Conservation (phyloP, 305 asterid genomes). For the Withania somnifera region DNA sequence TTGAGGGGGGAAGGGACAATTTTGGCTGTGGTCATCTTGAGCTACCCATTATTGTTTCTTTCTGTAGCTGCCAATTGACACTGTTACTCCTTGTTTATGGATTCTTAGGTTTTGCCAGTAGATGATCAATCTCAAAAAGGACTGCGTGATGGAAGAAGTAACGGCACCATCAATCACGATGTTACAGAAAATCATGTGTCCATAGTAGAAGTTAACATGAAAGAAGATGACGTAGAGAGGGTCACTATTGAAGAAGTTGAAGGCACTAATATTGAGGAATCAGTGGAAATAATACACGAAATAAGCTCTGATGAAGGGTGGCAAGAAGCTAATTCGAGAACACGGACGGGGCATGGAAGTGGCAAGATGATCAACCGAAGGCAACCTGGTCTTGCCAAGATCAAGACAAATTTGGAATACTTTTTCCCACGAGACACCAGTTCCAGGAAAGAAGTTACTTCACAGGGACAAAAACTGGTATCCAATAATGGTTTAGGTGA, state of each 20-base stretch:
- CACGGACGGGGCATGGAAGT: constrained; percentile 54
- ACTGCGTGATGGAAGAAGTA: constrained; percentile 37
- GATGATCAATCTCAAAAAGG: constrained; percentile 47
- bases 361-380: constrained; percentile 51
- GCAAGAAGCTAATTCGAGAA: constrained; percentile 90
- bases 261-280: constrained; percentile 16
- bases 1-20: neutral
- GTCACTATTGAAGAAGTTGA: constrained; percentile 24
- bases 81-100: constrained; percentile 8
- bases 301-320: constrained; percentile 78
- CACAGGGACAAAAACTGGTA: constrained; percentile 46
- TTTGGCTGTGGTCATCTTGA: neutral
- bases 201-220: constrained; percentile 25
- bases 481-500: constrained; percentile 38
- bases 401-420: constrained; percentile 41
- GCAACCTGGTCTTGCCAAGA: constrained; percentile 66
- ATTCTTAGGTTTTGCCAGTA: constrained; percentile 49
- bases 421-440: constrained; percentile 37
- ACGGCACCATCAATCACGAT: constrained; percentile 23
- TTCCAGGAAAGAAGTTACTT: constrained; percentile 44
- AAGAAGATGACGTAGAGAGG: constrained; percentile 29
- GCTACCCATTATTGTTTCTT: neutral
- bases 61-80: constrained; percentile 17
- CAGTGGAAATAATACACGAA: constrained; percentile 39
- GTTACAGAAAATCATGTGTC: constrained; percentile 17